Evolutionary conservation across 2,329 filamentous ascomycete species (phyloP).

Genomic region (Penicillium sp.): DNA sequence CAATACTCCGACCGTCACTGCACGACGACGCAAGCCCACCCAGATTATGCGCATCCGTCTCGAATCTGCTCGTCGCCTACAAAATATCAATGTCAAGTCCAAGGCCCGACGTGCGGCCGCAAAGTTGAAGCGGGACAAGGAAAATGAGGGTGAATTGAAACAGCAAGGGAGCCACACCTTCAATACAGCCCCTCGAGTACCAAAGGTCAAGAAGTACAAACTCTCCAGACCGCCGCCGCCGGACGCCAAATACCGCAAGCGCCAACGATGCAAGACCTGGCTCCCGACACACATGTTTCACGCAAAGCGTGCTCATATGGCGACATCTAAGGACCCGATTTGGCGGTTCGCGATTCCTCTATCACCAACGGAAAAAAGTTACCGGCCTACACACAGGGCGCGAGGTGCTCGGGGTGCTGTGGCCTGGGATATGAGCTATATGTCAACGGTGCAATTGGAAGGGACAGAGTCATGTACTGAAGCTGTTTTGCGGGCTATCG

Average conservation of each 20-base stretch:
- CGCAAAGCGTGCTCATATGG: constrained; percentile 87
- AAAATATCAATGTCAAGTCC: constrained; percentile 52
- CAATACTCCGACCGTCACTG: constrained; percentile 77
- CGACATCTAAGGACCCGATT: constrained; percentile 67
- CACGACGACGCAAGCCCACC: constrained; percentile 46
- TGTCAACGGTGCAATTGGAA: constrained; percentile 75
- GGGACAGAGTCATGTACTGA: constrained; percentile 62
- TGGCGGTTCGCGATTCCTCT: constrained; percentile 87
- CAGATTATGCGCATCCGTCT: constrained; percentile 53
- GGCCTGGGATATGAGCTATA: constrained; percentile 91
- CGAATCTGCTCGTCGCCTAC: constrained; percentile 69
- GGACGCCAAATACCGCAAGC: constrained; percentile 70
- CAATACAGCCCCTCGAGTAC: constrained; percentile 42
- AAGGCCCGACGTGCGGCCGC: constrained; percentile 43
- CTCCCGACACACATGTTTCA: constrained; percentile 92
- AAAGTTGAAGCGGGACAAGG: constrained; percentile 40
- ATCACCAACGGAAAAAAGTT: constrained; percentile 83
- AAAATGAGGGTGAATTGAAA: constrained; percentile 20
- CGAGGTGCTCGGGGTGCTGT: constrained; percentile 70
- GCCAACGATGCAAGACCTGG: constrained; percentile 87
- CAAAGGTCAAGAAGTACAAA: constrained; percentile 66
- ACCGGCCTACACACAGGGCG: constrained; percentile 79
- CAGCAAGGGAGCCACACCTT: constrained; percentile 29
- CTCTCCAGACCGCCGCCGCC: constrained; percentile 62
- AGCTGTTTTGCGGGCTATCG: constrained; percentile 62